These are phyloP conservation scores for Hypoxylon sp. DNA, from an alignment of 2,329 filamentous ascomycete genomes.

Conservation along the genomic window DNA sequence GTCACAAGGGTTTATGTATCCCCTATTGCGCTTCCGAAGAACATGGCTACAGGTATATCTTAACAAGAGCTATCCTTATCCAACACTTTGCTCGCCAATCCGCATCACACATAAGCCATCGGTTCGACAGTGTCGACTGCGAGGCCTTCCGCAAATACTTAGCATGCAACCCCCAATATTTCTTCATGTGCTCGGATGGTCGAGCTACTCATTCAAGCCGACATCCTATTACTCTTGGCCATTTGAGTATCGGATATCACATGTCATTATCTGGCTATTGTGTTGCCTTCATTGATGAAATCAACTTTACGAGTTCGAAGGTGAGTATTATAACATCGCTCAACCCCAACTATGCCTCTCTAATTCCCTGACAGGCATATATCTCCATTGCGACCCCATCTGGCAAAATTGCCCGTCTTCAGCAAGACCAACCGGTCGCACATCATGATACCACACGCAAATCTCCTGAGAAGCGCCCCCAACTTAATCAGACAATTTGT, in stretches of 20 bases:
- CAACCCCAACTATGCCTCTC: neutral
- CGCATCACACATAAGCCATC: constrained; percentile 56
- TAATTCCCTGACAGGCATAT: constrained; percentile 27
- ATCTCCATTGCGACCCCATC: constrained; percentile 27
- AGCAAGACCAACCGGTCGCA: neutral
- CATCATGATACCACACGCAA: neutral
- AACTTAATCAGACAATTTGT: neutral
- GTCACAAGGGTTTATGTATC: constrained; percentile 69
- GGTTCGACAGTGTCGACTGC: constrained; percentile 65
- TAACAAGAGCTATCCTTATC: constrained; percentile 75
- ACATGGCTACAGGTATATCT: constrained; percentile 66
- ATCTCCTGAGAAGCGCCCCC: neutral
- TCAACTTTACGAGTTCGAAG: constrained; percentile 76
- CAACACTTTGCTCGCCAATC: constrained; percentile 66
- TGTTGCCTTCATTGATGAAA: constrained; percentile 73
- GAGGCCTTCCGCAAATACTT: constrained; percentile 70
- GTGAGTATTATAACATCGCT: constrained; percentile 53
- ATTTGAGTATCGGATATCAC: constrained; percentile 66
- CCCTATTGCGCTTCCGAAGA: constrained; percentile 58
- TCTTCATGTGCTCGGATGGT: constrained; percentile 80
- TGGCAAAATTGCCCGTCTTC: constrained; percentile 3
- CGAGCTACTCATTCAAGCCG: constrained; percentile 22
- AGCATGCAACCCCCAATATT: constrained; percentile 69
- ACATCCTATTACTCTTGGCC: constrained; percentile 25
- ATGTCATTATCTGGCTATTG: constrained; percentile 71